A percentile compares a stretch with the other conserved stretches of the same genome.
Evolutionary conservation across 1,139 yeast genomes (phyloP).

Genomic region (Saccharomycopsis crataegensis): DNA sequence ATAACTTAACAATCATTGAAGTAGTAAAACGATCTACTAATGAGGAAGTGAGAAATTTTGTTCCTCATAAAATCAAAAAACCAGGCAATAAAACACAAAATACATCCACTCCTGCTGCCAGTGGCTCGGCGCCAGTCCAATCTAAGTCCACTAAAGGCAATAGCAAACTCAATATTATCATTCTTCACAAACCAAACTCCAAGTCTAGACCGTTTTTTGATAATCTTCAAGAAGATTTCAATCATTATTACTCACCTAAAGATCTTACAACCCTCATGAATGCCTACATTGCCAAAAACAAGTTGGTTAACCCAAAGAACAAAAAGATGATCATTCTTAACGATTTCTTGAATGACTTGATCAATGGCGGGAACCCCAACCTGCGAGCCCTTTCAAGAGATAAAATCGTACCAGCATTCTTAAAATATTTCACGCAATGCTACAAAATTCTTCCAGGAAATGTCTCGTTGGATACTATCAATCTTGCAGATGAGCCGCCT

Average conservation of each 20-base stretch:
- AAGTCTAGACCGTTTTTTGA: slow-evolving; percentile 45
- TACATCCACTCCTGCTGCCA: slow-evolving; percentile 7
- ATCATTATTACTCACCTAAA: slow-evolving; percentile 40
- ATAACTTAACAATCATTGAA: slow-evolving; percentile 55
- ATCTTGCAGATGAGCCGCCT: slow-evolving; percentile 30
- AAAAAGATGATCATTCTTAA: slow-evolving; percentile 47
- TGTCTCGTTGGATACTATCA: slow-evolving; percentile 30
- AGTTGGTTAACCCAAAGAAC: slow-evolving; percentile 43
- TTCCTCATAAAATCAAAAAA: slow-evolving; percentile 48
- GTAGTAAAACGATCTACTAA: slow-evolving; percentile 41
- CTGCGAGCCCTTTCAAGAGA: slow-evolving; percentile 39
- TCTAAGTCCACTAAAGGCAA: background rate
- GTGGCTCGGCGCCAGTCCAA: background rate
- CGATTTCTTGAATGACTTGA: slow-evolving; percentile 32
- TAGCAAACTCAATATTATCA: slow-evolving; percentile 32
- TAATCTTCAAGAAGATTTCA: slow-evolving; percentile 33
- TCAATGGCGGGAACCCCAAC: slow-evolving; percentile 28
- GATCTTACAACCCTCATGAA: slow-evolving; percentile 49
- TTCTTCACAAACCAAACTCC: slow-evolving; percentile 49
- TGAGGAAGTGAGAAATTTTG: slow-evolving; percentile 49
- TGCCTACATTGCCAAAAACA: slow-evolving; percentile 45
- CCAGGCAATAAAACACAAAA: slow-evolving; percentile 12
- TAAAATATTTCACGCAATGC: slow-evolving; percentile 48
- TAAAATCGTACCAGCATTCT: slow-evolving; percentile 41
- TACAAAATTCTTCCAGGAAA: slow-evolving; percentile 49